Evolutionary conservation across 495 filamentous ascomycete genomes (phyloP), one percentile per base, ranked within the genome.

Genomic region (Chlorociboria aeruginascens): DNA sequence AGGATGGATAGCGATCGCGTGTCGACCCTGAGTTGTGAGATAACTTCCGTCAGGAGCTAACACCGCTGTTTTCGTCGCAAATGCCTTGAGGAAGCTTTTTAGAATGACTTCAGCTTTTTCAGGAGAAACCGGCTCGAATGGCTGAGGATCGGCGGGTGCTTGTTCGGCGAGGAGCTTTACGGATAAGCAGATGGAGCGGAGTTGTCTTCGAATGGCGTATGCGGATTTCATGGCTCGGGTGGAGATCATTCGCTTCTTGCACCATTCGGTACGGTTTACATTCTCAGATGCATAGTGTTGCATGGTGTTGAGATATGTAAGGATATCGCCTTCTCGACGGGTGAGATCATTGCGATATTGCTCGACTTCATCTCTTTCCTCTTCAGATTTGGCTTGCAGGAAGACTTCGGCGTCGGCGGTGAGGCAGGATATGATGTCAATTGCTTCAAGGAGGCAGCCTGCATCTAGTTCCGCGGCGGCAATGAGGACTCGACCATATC

Each of bases 361-460:
- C 49, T 90, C 84, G 0, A 84, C 83, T 40, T 82, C 72, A 52
- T 95, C 88, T 38, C 78, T 78, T 40, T 77, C 81, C 52, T 95
- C 89, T 48, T 96, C 92, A 0, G 84, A 82, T 6, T 75, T 76
- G 0, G 85, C 69, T 43, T 87, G 86, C 9, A 89, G 63, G 61
- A 95, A 95, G 41, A 97, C 80, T 50, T 86, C 89, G 57, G 95
- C 89, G 16, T 73, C 74, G 0, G 89, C 83, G 3, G 85, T 92
- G 10, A 97, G 73, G 53, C 81, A 85, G 0, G 93, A 80, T 49
- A 97, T 85, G 45, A 96, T 85, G 59, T 99, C 93, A 47, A 99
- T 93, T 10, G 79, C 79, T 55, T 96, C 92, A 0, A 78, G 57
- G 6, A 97, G 60, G 53, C 88, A 92, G 34, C 85, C 74, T 7